Conservation (phyloP, 257 asterid species). For the Mentha longifolia region DNA sequence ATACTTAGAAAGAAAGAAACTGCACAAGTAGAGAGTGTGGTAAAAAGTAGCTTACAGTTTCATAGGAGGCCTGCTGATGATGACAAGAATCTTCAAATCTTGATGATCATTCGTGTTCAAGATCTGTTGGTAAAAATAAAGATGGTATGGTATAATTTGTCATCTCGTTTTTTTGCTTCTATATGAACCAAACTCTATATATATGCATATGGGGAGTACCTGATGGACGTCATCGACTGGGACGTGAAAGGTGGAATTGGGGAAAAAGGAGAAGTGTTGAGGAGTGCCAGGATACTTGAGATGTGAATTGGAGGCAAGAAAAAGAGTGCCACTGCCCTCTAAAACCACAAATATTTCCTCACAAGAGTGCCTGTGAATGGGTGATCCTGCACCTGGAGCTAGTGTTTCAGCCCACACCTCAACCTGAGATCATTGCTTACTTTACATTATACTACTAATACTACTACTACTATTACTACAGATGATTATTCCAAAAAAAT, state of each 20-base stretch:
- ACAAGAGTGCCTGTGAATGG: slow-evolving; percentile 86
- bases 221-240: slow-evolving; percentile 77
- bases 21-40: too few relatives aligned
- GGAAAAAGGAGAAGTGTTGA: slow-evolving; percentile 49
- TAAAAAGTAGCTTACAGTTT: slow-evolving; percentile 58
- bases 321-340: slow-evolving; percentile 72
- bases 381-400: slow-evolving; percentile 68
- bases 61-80: slow-evolving; percentile 74
- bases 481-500: too few relatives aligned
- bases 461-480: too few relatives aligned
- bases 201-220: slow-evolving; percentile 37
- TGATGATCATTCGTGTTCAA: slow-evolving; percentile 57
- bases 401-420: slow-evolving; percentile 79
- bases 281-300: slow-evolving; percentile 66
- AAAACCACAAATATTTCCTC: slow-evolving; percentile 74
- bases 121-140: slow-evolving; percentile 44
- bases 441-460: too few relatives aligned
- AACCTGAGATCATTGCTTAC: slow-evolving; percentile 34
- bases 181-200: background rate
- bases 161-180: background rate
- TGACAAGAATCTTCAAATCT: slow-evolving; percentile 61
- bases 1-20: too few relatives aligned
- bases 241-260: slow-evolving; percentile 66
- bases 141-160: background rate
- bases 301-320: slow-evolving; percentile 59